These are phyloP conservation scores for Pseudoneurospora amorphoporcata DNA, from an alignment of 495 filamentous ascomycete species.

Conservation along the genomic window DNA sequence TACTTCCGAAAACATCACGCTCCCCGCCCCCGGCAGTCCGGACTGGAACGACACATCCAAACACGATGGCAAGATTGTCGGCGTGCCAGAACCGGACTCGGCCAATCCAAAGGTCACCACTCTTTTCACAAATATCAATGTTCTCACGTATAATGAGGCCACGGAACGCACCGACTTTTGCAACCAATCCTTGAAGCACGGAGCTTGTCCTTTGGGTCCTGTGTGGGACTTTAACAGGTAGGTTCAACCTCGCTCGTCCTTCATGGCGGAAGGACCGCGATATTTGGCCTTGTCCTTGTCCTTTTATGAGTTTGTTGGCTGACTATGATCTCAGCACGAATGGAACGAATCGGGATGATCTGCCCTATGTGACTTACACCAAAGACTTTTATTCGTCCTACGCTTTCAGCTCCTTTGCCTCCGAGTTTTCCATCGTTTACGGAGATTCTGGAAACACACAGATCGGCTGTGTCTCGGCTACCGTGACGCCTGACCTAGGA, in stretches of 20 bases:
- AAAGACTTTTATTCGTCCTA: constrained; percentile 75
- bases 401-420: constrained; percentile 68
- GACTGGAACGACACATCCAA: constrained; percentile 41
- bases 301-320: not conserved
- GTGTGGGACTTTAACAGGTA: constrained; percentile 50
- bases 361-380: constrained; percentile 51
- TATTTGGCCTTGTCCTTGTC: not conserved
- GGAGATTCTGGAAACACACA: constrained; percentile 52
- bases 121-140: constrained; percentile 53
- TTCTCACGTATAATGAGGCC: constrained; percentile 65
- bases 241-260: constrained; percentile 16
- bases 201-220: constrained; percentile 63
- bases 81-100: constrained; percentile 38
- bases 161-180: constrained; percentile 51
- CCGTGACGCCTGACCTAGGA: constrained; percentile 68
- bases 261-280: not conserved
- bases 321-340: not conserved
- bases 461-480: constrained; percentile 70
- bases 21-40: constrained; percentile 48
- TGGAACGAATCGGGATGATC: constrained; percentile 21
- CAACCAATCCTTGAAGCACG: constrained; percentile 44
- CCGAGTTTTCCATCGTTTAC: constrained; percentile 60
- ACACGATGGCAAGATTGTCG: constrained; percentile 67
- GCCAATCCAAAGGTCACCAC: constrained; percentile 55
- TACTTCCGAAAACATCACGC: constrained; percentile 16